Base-by-base conservation (phyloP, 441 rosid species). In the Macaranga tanarius region DNA sequence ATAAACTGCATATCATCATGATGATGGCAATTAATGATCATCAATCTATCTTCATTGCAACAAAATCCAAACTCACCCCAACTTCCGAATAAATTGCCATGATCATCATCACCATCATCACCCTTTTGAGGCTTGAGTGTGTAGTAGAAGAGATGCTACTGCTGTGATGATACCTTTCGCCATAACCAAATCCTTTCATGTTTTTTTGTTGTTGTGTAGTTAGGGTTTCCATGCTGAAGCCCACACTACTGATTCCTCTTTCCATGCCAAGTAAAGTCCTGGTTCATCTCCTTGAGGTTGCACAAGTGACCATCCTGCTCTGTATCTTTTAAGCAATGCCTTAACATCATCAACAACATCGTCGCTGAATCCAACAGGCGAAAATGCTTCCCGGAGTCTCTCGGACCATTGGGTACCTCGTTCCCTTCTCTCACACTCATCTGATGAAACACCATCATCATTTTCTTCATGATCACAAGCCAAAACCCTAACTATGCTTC, bases 161-260 rank as follows among this genome's bases (percentile, higher is more conserved):
- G 9, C 34, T 25, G 40, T 58, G 11, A 19, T 58, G 11, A 19
- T 44, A 26, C 1, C 40, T 13, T 11, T 44, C 15, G 26, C 8
- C 47, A 11, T 42, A 17, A 56, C 40, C 72, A 40, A 1, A 2
- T 63, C 4, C n/a, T 4, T 42, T 6, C n/a, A 22, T 69, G 7
- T 34, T 54, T 9, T 23, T 50, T 9, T 19, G 11, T 23, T 55
- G 3, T 20, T 55, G 11, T 10, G 20, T 57, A 54, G 31, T 62
- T 88, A 86, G 88, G 92, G 95, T 86, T 90, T 90, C 95, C 95
- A 90, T 8, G 91, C 88, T 28, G 92, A 87, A 56, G 84, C 91
- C 92, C 95, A 90, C 0, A 88, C 86, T 10, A 88, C 88, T 2
- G 90, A 77, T 69, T 86, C 91, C 0, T 90, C 91, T 71, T 90